A percentile compares a stretch with the other conserved stretches of the same genome.
Conservation (phyloP, 2,329 filamentous ascomycete genomes). For the Pseudocercospora fijiensis region DNA sequence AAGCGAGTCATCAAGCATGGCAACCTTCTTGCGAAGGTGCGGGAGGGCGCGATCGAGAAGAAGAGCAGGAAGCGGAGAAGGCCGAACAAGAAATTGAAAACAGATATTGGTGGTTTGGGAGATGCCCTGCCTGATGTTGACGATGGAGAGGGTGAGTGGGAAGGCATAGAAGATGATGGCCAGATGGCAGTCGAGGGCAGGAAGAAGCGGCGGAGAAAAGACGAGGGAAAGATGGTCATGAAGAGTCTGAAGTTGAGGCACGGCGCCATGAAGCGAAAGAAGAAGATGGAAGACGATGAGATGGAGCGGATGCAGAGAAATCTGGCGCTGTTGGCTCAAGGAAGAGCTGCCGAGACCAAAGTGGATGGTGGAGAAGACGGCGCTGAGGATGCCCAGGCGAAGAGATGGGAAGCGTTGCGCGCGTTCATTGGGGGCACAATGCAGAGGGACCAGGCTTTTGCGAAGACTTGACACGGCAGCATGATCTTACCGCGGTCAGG, state of each 20-base stretch:
- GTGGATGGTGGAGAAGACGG: constrained; percentile 25
- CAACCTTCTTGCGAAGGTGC: constrained; percentile 58
- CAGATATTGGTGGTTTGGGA: constrained; percentile 72
- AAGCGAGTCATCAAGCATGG: constrained; percentile 81
- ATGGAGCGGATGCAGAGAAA: constrained; percentile 81
- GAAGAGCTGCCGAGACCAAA: constrained; percentile 23
- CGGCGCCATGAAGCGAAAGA: constrained; percentile 80
- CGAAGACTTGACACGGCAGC: constrained; percentile 19
- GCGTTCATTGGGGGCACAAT: constrained; percentile 83
- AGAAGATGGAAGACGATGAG: constrained; percentile 75
- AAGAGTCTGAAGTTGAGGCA: constrained; percentile 72
- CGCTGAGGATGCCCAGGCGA: constrained; percentile 46
- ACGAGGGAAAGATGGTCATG: constrained; percentile 66
- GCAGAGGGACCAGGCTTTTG: constrained; percentile 81
- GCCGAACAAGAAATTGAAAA: constrained; percentile 73
- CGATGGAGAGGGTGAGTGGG: constrained; percentile 48
- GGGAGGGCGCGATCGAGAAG: constrained; percentile 57
- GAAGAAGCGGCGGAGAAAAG: constrained; percentile 20
- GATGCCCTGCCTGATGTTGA: constrained; percentile 70
- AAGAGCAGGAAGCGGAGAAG: constrained; percentile 59
- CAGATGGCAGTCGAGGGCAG: constrained; percentile 17
- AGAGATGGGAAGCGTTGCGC: constrained; percentile 77
- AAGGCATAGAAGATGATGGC: constrained; percentile 33
- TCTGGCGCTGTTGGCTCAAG: constrained; percentile 65
- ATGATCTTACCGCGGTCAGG: background rate